Percentiles rank a stretch among this genome's conserved stretches.
Evolutionary conservation across 768 basidiomycete species (phyloP).

Genomic region (Auricularia cornea): DNA sequence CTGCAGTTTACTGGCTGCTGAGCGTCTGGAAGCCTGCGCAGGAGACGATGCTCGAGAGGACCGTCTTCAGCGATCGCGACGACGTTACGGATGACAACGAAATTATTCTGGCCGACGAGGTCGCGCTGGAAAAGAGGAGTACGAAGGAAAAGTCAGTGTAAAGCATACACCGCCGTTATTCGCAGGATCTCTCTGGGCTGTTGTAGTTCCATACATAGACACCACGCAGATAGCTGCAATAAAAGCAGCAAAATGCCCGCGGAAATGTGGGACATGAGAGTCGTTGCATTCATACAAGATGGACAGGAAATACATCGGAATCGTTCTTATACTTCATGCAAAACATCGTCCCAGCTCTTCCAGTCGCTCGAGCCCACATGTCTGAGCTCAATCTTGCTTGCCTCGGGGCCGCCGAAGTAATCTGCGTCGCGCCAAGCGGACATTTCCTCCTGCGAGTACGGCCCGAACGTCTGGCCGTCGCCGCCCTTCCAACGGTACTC

Average conservation of each 20-base stretch:
- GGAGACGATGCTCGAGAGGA: slow-evolving; percentile 26
- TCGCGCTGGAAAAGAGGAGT: neutral
- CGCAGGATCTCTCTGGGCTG: too few species aligned
- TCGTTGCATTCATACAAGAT: too few species aligned
- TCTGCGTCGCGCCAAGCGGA: slow-evolving; percentile 67
- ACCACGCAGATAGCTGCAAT: too few species aligned
- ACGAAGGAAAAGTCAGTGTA: neutral
- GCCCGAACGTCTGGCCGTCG: slow-evolving; percentile 51
- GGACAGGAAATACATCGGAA: too few species aligned
- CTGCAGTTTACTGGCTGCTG: slow-evolving; percentile 25
- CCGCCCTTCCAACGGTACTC: slow-evolving; percentile 68
- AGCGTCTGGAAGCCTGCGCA: slow-evolving; percentile 31
- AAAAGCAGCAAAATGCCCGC: too few species aligned
- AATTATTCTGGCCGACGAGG: neutral
- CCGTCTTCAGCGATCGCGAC: slow-evolving; percentile 12
- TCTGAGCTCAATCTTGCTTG: slow-evolving; percentile 73
- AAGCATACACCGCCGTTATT: too few species aligned
- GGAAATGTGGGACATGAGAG: too few species aligned
- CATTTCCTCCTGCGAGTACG: slow-evolving; percentile 75
- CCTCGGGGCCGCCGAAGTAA: slow-evolving; percentile 63
- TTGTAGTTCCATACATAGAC: too few species aligned
- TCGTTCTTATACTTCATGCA: slow-evolving; percentile 25
- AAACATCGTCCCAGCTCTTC: slow-evolving; percentile 61
- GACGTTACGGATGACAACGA: neutral
- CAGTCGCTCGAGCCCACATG: slow-evolving; percentile 54